These are phyloP conservation scores for Termitomyces sp. DNA, from an alignment of 1,284 basidiomycete species.

Conservation along the genomic window DNA sequence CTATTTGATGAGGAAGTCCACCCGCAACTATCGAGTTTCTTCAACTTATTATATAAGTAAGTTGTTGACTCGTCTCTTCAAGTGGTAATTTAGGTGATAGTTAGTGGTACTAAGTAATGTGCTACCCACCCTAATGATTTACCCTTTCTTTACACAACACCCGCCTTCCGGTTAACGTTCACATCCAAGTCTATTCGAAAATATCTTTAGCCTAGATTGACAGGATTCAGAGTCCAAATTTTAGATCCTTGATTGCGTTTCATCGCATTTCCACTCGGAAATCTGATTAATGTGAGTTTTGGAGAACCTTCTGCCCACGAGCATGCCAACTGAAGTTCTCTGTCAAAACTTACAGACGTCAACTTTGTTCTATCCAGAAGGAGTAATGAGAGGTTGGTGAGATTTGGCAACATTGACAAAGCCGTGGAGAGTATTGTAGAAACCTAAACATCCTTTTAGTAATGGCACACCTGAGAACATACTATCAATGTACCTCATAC, in stretches of 20 bases:
- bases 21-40: too few species aligned
- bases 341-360: background rate
- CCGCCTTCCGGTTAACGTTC: too few species aligned
- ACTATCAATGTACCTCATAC: background rate
- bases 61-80: too few species aligned
- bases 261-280: background rate
- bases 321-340: background rate
- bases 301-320: background rate
- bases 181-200: too few species aligned
- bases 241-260: background rate
- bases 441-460: background rate
- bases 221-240: background rate
- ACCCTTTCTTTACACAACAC: too few species aligned
- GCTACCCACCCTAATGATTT: too few species aligned
- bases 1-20: too few species aligned
- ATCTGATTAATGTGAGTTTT: background rate
- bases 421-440: background rate
- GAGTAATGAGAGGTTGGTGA: background rate
- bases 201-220: too few species aligned
- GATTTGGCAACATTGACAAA: background rate
- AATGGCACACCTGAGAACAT: background rate
- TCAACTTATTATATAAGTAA: too few species aligned
- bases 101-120: too few species aligned
- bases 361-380: background rate
- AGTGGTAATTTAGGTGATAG: too few species aligned